These are phyloP conservation scores for Rhodosporidiobolus odoratus DNA, from an alignment of 768 basidiomycete species.

Conservation along the genomic window DNA sequence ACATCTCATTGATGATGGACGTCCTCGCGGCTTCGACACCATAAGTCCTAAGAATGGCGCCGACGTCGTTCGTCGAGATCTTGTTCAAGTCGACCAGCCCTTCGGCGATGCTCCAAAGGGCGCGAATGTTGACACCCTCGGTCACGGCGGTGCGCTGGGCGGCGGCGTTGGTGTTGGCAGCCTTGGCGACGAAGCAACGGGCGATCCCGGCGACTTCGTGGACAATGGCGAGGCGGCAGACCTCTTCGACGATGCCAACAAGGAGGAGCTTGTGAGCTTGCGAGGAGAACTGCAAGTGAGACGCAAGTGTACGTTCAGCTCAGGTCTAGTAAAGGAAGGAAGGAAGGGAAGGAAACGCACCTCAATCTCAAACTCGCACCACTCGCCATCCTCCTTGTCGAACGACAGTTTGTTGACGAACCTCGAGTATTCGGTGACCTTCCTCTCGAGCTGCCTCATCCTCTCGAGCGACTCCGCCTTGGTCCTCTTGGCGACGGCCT, in stretches of 20 bases:
- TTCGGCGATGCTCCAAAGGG: constrained; percentile 65
- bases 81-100: constrained; percentile 65
- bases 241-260: constrained; percentile 84
- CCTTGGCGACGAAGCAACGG: constrained; percentile 71
- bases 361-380: constrained; percentile 75
- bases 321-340: neutral
- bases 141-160: constrained; percentile 60
- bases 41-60: constrained; percentile 81
- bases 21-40: constrained; percentile 95
- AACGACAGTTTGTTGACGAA: constrained; percentile 57
- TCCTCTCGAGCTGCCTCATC: constrained; percentile 41
- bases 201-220: constrained; percentile 84
- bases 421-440: constrained; percentile 54
- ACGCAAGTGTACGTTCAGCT: constrained; percentile 5
- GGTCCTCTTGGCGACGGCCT: neutral
- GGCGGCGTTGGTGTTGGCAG: constrained; percentile 53
- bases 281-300: constrained; percentile 63
- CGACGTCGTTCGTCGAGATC: constrained; percentile 91
- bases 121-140: constrained; percentile 88
- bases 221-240: constrained; percentile 75
- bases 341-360: constrained; percentile 52
- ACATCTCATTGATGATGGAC: constrained; percentile 83
- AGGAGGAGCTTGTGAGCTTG: constrained; percentile 88
- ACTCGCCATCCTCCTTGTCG: constrained; percentile 45
- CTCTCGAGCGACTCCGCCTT: constrained; percentile 29